Evolutionary conservation across 202 grass and related monocot genomes (phyloP).

Genomic region (Carex arenaria): DNA sequence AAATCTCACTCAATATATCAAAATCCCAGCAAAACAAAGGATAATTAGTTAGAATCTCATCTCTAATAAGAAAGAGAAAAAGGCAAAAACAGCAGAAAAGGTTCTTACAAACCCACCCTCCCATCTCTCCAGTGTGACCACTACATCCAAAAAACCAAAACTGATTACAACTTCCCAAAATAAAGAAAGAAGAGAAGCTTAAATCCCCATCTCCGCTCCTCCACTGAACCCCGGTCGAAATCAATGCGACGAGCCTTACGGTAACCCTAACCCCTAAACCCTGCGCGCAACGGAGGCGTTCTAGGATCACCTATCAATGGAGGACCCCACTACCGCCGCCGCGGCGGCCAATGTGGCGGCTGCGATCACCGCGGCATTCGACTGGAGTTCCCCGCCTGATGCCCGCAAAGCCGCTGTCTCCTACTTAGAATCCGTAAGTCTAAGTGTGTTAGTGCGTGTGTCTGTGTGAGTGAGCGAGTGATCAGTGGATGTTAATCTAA

Average conservation of each 20-base stretch:
- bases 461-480: neutral
- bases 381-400: constrained; percentile 71
- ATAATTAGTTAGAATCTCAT: neutral
- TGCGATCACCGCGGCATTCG: constrained; percentile 67
- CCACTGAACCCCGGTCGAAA: constrained; percentile 18
- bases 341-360: constrained; percentile 33
- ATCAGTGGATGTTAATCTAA: neutral
- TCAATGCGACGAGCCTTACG: constrained; percentile 17
- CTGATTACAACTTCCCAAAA: neutral
- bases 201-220: neutral
- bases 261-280: constrained; percentile 14
- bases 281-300: neutral
- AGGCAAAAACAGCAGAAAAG: neutral
- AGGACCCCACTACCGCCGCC: constrained; percentile 32
- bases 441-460: neutral
- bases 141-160: neutral
- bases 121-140: neutral
- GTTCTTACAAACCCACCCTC: neutral
- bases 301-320: constrained; percentile 25
- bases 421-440: constrained; percentile 84
- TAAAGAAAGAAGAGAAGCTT: no score
- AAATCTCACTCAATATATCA: neutral
- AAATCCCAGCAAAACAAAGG: neutral
- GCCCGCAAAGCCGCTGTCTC: constrained; percentile 64
- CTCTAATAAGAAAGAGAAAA: neutral